Evolutionary conservation across 345 rosid genomes (phyloP).

Genomic region (sweet orange (Citrus sinensis)): DNA sequence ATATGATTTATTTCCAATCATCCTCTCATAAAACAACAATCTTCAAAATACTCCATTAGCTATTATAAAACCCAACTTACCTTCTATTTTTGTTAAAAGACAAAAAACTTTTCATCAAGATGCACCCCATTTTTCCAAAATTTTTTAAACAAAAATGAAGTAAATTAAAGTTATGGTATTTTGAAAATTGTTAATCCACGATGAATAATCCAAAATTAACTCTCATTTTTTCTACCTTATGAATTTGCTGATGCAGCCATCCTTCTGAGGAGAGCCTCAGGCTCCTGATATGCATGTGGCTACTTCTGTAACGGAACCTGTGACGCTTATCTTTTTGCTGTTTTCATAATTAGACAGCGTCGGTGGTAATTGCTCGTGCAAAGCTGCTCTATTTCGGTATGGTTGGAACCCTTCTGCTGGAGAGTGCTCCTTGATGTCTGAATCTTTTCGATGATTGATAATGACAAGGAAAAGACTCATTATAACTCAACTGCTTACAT

Average conservation of each 20-base stretch:
- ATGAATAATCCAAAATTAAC: too few species aligned
- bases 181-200: too few species aligned
- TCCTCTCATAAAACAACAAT: too few species aligned
- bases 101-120: too few species aligned
- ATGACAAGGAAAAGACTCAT: background rate
- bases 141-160: too few species aligned
- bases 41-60: too few species aligned
- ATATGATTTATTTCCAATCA: too few species aligned
- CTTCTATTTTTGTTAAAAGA: too few species aligned
- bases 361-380: constrained; percentile 13
- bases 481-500: constrained; percentile 2
- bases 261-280: constrained; percentile 20
- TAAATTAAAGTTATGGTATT: too few species aligned
- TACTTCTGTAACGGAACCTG: constrained; percentile 16
- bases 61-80: too few species aligned
- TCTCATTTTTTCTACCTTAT: too few species aligned
- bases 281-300: constrained; percentile 19
- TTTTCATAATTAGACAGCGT: constrained; percentile 15
- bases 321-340: constrained; percentile 9
- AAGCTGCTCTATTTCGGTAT: constrained; percentile 18
- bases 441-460: constrained; percentile 4
- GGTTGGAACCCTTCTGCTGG: background rate
- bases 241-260: background rate
- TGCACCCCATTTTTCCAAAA: too few species aligned
- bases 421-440: background rate